Conservation (phyloP, 2,329 filamentous ascomycete genomes). For the Claviceps purpurea region DNA sequence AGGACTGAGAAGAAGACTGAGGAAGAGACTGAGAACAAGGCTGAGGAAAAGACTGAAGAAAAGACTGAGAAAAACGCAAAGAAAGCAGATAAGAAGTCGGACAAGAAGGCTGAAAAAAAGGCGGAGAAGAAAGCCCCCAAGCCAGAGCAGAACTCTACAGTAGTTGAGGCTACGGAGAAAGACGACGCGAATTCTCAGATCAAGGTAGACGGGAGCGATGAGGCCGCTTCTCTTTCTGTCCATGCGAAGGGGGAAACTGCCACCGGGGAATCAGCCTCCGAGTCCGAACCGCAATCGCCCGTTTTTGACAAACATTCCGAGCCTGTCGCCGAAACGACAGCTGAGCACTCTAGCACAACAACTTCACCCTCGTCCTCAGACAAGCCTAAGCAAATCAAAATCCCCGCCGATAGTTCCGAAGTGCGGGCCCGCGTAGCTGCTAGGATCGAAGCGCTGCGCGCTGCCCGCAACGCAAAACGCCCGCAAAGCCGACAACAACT, state of each 20-base stretch:
- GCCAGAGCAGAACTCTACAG: no score
- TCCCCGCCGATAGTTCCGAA: conserved; percentile 58
- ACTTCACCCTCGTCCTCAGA: conserved; percentile 59
- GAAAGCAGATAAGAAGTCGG: no score
- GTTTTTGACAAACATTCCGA: conserved; percentile 42
- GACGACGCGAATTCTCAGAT: conserved; percentile 9
- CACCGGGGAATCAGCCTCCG: conserved; percentile 32
- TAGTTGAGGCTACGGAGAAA: no score
- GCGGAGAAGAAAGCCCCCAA: no score
- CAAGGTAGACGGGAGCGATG: conserved; percentile 1
- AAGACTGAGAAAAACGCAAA: conserved; percentile 3
- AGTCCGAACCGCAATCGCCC: conserved; percentile 36
- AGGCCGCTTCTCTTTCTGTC: conserved; percentile 13
- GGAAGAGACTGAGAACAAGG: conserved; percentile 11
- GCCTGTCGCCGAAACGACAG: conserved; percentile 22
- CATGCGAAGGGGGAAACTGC: conserved; percentile 29
- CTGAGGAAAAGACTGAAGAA: conserved; percentile 16
- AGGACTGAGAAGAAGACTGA: conserved; percentile 18
- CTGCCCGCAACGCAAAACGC: conserved; percentile 76
- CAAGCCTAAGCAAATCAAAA: conserved; percentile 51
- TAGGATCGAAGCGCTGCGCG: conserved; percentile 73
- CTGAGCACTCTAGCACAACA: conserved; percentile 40
- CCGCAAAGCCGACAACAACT: conserved; percentile 77
- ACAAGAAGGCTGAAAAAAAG: no score
- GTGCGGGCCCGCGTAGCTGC: conserved; percentile 68